Evolutionary conservation across 2,329 filamentous ascomycete species (phyloP).

Genomic region (Aphanocladium album): DNA sequence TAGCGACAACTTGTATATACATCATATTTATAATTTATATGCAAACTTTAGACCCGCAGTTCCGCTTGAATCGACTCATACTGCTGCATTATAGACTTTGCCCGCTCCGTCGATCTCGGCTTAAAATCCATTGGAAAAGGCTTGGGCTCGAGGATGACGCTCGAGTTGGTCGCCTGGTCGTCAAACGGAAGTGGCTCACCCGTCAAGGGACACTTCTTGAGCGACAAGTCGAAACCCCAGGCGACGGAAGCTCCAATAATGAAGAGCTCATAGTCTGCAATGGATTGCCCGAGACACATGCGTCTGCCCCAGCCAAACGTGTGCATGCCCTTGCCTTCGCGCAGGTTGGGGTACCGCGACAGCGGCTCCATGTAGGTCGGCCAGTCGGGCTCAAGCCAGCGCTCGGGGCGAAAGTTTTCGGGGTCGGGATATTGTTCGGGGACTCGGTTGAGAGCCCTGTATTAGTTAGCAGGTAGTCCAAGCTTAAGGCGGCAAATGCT

Average conservation of each 20-base stretch:
- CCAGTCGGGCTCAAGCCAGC: slow-evolving; percentile 58
- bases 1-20: neutral
- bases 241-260: slow-evolving; percentile 42
- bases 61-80: slow-evolving; percentile 30
- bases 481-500: neutral
- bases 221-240: slow-evolving; percentile 44
- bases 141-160: slow-evolving; percentile 48
- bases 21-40: slow-evolving; percentile 3
- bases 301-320: slow-evolving; percentile 62
- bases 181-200: slow-evolving; percentile 40
- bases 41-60: slow-evolving; percentile 22
- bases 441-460: slow-evolving; percentile 47
- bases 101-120: slow-evolving; percentile 35
- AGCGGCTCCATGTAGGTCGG: slow-evolving; percentile 62
- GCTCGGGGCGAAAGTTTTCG: slow-evolving; percentile 57
- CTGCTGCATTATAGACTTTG: slow-evolving; percentile 31
- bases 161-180: slow-evolving; percentile 45
- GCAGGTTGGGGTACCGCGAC: slow-evolving; percentile 57
- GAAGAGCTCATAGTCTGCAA: slow-evolving; percentile 57
- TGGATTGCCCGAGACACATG: slow-evolving; percentile 56
- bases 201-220: slow-evolving; percentile 37
- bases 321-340: slow-evolving; percentile 53
- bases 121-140: slow-evolving; percentile 42
- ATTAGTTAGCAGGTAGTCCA: neutral
- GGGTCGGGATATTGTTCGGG: slow-evolving; percentile 56